These are phyloP conservation scores for Flaveria brownii DNA, from an alignment of 129 eudicot species.

Conservation along the genomic window DNA sequence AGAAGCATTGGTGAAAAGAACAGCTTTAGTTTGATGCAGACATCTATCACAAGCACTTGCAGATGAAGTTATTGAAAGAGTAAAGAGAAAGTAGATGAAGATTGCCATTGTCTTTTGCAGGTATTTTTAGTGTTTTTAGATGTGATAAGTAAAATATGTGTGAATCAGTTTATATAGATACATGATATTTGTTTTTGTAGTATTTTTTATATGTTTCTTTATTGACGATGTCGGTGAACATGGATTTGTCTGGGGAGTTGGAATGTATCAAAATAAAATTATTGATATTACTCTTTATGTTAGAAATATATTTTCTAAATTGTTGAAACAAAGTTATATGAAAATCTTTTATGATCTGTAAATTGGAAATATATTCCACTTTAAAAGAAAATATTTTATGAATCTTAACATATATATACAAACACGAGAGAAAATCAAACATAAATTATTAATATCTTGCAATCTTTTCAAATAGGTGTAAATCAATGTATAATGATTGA, in stretches of 20 bases:
- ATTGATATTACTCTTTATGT: neutral
- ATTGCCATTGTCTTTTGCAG: conserved; percentile 32
- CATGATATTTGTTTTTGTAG: neutral
- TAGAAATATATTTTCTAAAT: neutral
- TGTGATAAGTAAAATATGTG: neutral
- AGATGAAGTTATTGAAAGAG: conserved; percentile 31
- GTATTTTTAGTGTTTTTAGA: conserved; percentile 20
- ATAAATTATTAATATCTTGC: no score
- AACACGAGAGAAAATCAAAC: no score
- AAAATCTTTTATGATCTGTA: neutral
- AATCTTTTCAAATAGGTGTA: no score
- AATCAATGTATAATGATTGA: no score
- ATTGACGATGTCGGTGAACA: conserved; percentile 36
- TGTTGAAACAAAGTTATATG: neutral
- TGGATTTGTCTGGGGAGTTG: conserved; percentile 41
- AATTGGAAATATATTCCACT: no score
- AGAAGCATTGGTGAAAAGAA: conserved; percentile 38
- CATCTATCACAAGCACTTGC: conserved; percentile 41
- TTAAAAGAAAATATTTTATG: no score
- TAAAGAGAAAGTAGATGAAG: conserved; percentile 31
- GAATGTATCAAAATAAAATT: conserved; percentile 20
- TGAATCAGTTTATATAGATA: conserved; percentile 27
- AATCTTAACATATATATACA: no score
- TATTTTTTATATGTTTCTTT: conserved; percentile 3
- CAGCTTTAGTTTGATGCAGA: conserved; percentile 44